These are phyloP conservation scores for Tetradesmus lagerheimii DNA, from an alignment of 139 green algal genomes.

Conservation along the genomic window DNA sequence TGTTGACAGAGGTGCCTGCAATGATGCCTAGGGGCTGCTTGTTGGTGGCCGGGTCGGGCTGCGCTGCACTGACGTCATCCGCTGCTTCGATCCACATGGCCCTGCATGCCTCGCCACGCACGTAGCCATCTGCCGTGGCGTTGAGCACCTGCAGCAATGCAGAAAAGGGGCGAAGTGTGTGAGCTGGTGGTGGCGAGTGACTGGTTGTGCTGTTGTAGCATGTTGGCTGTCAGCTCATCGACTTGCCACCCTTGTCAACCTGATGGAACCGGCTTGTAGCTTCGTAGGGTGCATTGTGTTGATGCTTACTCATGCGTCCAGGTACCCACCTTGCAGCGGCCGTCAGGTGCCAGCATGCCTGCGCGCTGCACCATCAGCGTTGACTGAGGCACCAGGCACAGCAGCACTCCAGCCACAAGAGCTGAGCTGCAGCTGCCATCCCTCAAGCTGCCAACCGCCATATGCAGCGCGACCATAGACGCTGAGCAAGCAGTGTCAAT, in stretches of 20 bases:
- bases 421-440: conserved; percentile 50
- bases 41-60: background rate
- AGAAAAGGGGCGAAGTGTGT: background rate
- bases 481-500: conserved; percentile 89
- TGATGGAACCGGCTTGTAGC: no score
- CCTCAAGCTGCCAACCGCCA: conserved; percentile 53
- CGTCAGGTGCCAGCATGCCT: conserved; percentile 63
- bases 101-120: conserved; percentile 55
- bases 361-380: conserved; percentile 49
- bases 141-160: conserved; percentile 53
- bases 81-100: conserved; percentile 45
- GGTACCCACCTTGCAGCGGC: conserved; percentile 85
- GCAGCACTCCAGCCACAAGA: conserved; percentile 79
- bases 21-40: conserved; percentile 43
- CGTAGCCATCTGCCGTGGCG: conserved; percentile 86
- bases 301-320: no score
- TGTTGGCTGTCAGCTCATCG: background rate
- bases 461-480: conserved; percentile 76
- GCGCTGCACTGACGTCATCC: background rate
- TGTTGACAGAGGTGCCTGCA: conserved; percentile 71
- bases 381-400: conserved; percentile 72
- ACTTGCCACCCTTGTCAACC: no score
- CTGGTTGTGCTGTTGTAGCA: background rate
- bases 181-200: background rate
- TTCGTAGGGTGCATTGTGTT: no score